These are phyloP conservation scores for Pichia cephalocereana DNA, from an alignment of 805 yeast species.

Conservation along the genomic window DNA sequence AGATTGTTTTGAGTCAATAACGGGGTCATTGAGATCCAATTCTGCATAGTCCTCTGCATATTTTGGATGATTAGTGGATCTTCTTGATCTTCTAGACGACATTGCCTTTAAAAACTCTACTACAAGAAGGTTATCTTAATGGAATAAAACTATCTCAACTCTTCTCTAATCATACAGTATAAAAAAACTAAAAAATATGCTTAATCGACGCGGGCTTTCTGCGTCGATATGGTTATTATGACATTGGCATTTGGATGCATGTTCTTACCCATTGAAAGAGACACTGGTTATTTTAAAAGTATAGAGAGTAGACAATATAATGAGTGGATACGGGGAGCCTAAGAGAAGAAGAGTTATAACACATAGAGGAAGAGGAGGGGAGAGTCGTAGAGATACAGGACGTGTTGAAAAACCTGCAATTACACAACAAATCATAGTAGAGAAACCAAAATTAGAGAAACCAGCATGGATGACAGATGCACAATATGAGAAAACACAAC, in stretches of 20 bases:
- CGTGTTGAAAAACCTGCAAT: background rate
- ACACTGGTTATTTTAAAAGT: no score
- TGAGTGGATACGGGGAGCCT: background rate
- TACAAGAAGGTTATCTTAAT: background rate
- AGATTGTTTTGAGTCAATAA: background rate
- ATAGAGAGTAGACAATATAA: background rate
- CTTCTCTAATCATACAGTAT: no score
- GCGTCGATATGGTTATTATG: background rate
- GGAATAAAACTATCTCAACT: no score
- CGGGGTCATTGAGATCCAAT: background rate
- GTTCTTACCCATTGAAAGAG: no score
- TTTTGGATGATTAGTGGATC: constrained; percentile 14
- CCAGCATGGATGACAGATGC: constrained; percentile 30
- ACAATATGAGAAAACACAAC: constrained; percentile 16
- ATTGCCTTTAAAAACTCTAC: constrained; percentile 4
- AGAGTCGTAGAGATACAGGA: constrained; percentile 11
- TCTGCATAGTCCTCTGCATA: constrained; percentile 12
- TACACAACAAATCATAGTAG: background rate
- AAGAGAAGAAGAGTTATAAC: constrained; percentile 17
- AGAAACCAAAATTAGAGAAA: constrained; percentile 7
- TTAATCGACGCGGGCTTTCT: no score
- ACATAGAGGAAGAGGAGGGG: constrained; percentile 6
- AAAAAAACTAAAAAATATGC: background rate
- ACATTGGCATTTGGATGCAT: no score
- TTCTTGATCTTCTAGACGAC: constrained; percentile 26